Conservation (phyloP, 2,329 filamentous ascomycete species). For the Paracoccidioides brasiliensis region DNA sequence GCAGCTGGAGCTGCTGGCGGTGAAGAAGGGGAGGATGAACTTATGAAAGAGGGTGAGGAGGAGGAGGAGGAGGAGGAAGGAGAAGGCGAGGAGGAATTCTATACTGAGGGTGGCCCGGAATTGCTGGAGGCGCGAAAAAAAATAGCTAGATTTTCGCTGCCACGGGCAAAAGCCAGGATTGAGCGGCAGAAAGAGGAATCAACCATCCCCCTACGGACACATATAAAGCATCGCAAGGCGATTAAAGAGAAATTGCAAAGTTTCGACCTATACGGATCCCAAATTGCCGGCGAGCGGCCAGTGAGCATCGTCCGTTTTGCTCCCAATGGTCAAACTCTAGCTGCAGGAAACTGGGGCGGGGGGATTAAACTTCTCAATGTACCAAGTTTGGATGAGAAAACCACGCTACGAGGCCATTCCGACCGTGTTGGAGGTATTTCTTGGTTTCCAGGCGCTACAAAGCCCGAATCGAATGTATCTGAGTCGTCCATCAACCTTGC, state of each 20-base stretch:
- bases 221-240: slow-evolving; percentile 82
- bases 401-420: slow-evolving; percentile 66
- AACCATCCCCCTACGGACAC: slow-evolving; percentile 70
- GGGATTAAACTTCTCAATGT: slow-evolving; percentile 76
- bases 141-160: slow-evolving; percentile 73
- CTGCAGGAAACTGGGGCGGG: slow-evolving; percentile 86
- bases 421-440: slow-evolving; percentile 81
- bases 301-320: slow-evolving; percentile 87
- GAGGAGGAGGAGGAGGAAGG: slow-evolving; percentile 46
- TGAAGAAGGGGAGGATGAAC: slow-evolving; percentile 42
- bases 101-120: slow-evolving; percentile 65
- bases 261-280: slow-evolving; percentile 86
- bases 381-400: slow-evolving; percentile 66
- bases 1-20: slow-evolving; percentile 32
- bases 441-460: slow-evolving; percentile 75
- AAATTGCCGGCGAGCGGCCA: slow-evolving; percentile 80
- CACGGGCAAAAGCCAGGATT: slow-evolving; percentile 63
- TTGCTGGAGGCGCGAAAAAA: slow-evolving; percentile 63
- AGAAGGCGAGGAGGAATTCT: slow-evolving; percentile 86
- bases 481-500: slow-evolving; percentile 68
- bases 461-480: slow-evolving; percentile 58
- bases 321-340: slow-evolving; percentile 69
- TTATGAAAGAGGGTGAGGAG: slow-evolving; percentile 40
- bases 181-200: slow-evolving; percentile 69
- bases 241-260: slow-evolving; percentile 70